Evolutionary conservation across 2,329 filamentous ascomycete genomes (phyloP).

Genomic region (Onygena corvina): DNA sequence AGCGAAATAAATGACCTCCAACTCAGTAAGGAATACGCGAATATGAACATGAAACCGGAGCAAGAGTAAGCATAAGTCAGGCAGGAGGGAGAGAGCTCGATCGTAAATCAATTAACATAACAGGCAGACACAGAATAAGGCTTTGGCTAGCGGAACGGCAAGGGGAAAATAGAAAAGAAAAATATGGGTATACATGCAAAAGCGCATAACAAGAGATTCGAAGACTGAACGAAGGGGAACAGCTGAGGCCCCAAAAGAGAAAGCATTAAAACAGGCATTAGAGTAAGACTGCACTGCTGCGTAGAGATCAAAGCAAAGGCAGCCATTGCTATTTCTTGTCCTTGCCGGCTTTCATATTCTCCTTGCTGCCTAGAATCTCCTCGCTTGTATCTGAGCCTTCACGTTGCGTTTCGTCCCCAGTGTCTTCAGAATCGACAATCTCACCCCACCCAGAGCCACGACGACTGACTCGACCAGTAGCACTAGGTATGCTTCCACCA

Average conservation of each 20-base stretch:
- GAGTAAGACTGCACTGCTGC: background rate
- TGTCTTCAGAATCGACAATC: conserved; percentile 28
- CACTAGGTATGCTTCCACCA: conserved; percentile 39
- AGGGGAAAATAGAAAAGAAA: background rate
- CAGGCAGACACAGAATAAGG: background rate
- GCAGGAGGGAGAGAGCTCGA: too few species aligned
- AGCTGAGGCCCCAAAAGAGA: background rate
- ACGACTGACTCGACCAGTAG: conserved; percentile 29
- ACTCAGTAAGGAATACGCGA: background rate
- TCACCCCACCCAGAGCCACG: conserved; percentile 37
- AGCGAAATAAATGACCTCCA: background rate
- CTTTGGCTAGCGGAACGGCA: background rate
- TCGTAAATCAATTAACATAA: background rate
- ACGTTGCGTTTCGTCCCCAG: conserved; percentile 17
- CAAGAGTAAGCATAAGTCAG: background rate
- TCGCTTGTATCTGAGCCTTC: conserved; percentile 6
- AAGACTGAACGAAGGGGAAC: background rate
- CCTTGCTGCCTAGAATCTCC: background rate
- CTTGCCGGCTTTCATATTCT: background rate
- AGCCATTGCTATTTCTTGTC: background rate
- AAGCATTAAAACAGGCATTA: background rate
- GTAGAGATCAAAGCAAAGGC: background rate
- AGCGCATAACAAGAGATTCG: background rate
- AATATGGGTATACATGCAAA: conserved; percentile 5
- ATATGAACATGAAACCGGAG: background rate